Base-by-base conservation (phyloP, 2,329 filamentous ascomycete genomes). In the Daldinia eschscholtzii region DNA sequence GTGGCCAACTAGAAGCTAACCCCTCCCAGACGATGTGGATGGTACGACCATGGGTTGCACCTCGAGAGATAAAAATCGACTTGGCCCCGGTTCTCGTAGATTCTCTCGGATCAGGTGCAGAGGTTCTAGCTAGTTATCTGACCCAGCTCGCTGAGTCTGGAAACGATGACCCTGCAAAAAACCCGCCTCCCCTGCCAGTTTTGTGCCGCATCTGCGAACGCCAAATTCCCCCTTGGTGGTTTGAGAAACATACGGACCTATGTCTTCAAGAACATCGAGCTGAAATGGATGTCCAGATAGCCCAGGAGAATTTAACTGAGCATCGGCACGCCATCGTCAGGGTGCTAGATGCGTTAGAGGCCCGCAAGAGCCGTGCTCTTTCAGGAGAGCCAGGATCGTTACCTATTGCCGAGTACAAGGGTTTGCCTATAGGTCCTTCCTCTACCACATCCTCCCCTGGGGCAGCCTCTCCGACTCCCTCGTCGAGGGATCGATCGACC, bases 181-280 rank as follows among this genome's bases (percentile, higher is more conserved):
- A 94, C 78, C 90, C 93, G 9, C 93, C 93, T 2, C 94, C 95
- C 0, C 85, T 90, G 10, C 93, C 94, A 0, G 92, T 98, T 4
- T 87, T 99, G 15, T 99, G 96, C 80, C 93, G 96, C 59, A 98
- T 99, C 62, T 99, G 96, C 80, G 96, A 99, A 79, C 93, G 96
- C 61, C 93, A 98, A 70, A 98, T 99, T 68, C 93, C 93, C 4
- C 94, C 95, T 0, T 99, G 96, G 96, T 99, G 96, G 97, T 99
- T 99, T 75, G 96, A 99, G 81, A 99, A 98, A 80, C 96, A 99
- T 79, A 97, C 95, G 1, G 97, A 99, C 76, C 84, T 98, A 20
- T 99, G 96, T 77, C 85, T 98, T 62, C 94, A 98, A 78, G 96
- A 99, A 79, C 96, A 99, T 78, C 91, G 92, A 58, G 95, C 96